Evolutionary conservation across 495 filamentous ascomycete genomes (phyloP).

Genomic region (Geoglossum glabrum): DNA sequence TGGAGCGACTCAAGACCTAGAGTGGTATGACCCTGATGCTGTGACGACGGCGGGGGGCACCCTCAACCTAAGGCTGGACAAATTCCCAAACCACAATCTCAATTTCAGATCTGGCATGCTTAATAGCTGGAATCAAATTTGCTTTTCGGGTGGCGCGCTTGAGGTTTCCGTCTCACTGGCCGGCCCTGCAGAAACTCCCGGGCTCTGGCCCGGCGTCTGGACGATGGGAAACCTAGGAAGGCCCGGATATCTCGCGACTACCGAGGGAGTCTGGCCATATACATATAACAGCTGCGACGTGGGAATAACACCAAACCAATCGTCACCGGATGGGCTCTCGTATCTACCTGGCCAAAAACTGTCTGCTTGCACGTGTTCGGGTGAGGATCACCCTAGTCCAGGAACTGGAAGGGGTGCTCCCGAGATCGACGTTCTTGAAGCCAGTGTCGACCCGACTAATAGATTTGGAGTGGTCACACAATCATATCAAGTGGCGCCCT

Average conservation of each 20-base stretch:
- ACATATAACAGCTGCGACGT: constrained; percentile 16
- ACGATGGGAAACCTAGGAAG: constrained; percentile 20
- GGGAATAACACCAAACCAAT: constrained; percentile 18
- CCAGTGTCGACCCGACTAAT: constrained; percentile 7
- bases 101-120: constrained; percentile 18
- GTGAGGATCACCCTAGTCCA: constrained; percentile 16
- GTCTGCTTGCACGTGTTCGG: constrained; percentile 15
- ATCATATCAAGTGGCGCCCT: constrained; percentile 16
- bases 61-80: constrained; percentile 14
- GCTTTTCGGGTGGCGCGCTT: constrained; percentile 16
- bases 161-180: constrained; percentile 17
- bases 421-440: constrained; percentile 19
- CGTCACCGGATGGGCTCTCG: constrained; percentile 13
- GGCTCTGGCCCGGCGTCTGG: constrained; percentile 19
- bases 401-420: constrained; percentile 15
- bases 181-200: constrained; percentile 12
- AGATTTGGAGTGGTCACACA: constrained; percentile 12
- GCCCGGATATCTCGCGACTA: constrained; percentile 17
- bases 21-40: constrained; percentile 20
- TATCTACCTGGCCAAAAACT: constrained; percentile 16
- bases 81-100: constrained; percentile 13
- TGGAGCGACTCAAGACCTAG: constrained; percentile 16
- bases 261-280: constrained; percentile 20
- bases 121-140: constrained; percentile 18
- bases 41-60: constrained; percentile 14